Percentiles rank a stretch among this genome's conserved stretches.
These are phyloP conservation scores for Populus hybrid DNA, from an alignment of 441 rosid genomes.

Conservation along the genomic window DNA sequence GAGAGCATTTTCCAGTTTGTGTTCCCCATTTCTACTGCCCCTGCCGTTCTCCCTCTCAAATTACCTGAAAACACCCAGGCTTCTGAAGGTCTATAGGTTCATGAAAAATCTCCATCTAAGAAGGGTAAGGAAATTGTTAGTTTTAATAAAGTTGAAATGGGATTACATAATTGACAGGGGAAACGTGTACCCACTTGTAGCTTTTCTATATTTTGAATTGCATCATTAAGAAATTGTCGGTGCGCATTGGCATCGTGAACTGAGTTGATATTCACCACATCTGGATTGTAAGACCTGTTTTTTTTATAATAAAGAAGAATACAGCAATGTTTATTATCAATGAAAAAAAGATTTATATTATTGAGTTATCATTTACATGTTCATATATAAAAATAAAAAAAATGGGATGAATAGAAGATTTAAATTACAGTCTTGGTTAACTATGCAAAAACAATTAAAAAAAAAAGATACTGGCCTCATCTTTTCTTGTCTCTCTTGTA, in stretches of 20 bases:
- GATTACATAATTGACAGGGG: neutral
- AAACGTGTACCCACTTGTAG: neutral
- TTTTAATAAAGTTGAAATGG: neutral
- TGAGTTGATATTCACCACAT: slow-evolving; percentile 11
- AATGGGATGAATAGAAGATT: neutral
- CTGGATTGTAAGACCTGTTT: slow-evolving; percentile 26
- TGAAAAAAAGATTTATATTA: neutral
- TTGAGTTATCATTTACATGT: neutral
- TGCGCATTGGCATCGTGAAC: slow-evolving; percentile 14
- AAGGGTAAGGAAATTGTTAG: neutral
- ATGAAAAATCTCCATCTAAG: neutral
- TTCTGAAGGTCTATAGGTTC: neutral
- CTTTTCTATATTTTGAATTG: slow-evolving; percentile 15
- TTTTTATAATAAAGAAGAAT: neutral
- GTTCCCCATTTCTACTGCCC: neutral
- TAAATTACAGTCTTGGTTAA: neutral
- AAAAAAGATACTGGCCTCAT: neutral
- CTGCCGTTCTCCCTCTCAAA: neutral
- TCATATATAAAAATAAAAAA: neutral
- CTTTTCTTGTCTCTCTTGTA: neutral
- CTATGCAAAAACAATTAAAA: neutral
- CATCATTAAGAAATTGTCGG: neutral
- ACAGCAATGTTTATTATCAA: neutral
- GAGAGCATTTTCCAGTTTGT: neutral
- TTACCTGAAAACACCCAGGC: neutral